These are phyloP conservation scores for Mycena crocata DNA, from an alignment of 768 basidiomycete genomes.

Conservation along the genomic window DNA sequence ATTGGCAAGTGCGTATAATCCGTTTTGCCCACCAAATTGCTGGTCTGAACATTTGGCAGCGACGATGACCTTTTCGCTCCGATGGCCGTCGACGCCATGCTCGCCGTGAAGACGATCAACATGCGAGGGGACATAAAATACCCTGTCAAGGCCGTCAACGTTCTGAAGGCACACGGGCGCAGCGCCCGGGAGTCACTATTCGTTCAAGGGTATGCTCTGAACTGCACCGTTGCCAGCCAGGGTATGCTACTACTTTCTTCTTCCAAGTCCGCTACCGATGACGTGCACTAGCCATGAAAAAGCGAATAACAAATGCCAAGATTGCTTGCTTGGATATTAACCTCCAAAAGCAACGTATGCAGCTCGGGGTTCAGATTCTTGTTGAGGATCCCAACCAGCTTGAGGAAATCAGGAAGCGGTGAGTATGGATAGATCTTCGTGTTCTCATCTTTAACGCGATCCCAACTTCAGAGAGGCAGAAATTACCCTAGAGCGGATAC, in stretches of 20 bases:
- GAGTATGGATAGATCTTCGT: conserved; percentile 34
- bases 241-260: conserved; percentile 60
- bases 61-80: conserved; percentile 98
- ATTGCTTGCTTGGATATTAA: conserved; percentile 99
- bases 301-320: conserved; percentile 90
- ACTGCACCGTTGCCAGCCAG: conserved; percentile 98
- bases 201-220: conserved; percentile 96
- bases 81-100: conserved; percentile 99
- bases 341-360: conserved; percentile 96
- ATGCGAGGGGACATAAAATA: conserved; percentile 96
- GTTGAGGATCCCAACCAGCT: conserved; percentile 97
- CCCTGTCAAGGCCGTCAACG: conserved; percentile 98
- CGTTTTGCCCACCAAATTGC: not conserved
- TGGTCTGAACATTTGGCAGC: conserved; percentile 53
- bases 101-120: conserved; percentile 95
- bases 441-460: conserved; percentile 2
- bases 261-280: not conserved
- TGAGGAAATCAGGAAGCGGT: conserved; percentile 96
- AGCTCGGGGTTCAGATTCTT: conserved; percentile 95
- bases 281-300: conserved; percentile 88
- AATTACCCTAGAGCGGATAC: conserved; percentile 94
- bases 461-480: conserved; percentile 87
- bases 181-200: conserved; percentile 95
- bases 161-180: conserved; percentile 96
- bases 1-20: conserved; percentile 82